These are phyloP conservation scores for Mucor indicus DNA, from an alignment of 371 early-diverging fungal species.

Conservation along the genomic window DNA sequence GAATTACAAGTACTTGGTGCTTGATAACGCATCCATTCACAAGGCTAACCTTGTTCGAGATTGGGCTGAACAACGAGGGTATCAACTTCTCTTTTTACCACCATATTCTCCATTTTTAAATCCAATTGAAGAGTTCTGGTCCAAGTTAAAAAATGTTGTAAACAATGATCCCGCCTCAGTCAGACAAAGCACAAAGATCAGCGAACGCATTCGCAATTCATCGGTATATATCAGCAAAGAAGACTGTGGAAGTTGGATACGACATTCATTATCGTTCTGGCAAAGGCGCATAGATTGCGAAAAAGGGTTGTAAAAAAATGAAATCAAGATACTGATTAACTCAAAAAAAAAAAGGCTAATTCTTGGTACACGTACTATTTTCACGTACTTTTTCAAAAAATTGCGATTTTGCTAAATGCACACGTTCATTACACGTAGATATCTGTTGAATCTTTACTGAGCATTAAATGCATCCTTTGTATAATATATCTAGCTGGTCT, in stretches of 20 bases:
- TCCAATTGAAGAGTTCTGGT: conserved; percentile 23
- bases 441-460: no score
- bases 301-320: conserved; percentile 5
- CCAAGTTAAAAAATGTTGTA: conserved; percentile 10
- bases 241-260: conserved; percentile 4
- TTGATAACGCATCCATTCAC: conserved; percentile 9
- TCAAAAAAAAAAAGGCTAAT: no score
- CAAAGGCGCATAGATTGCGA: conserved; percentile 4
- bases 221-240: conserved; percentile 2
- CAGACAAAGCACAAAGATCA: conserved; percentile 6
- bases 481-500: no score
- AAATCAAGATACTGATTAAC: no score
- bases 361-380: no score
- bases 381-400: no score
- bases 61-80: background rate
- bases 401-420: no score
- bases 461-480: no score
- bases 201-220: conserved; percentile 2
- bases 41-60: background rate
- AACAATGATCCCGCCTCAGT: conserved; percentile 4
- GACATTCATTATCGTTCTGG: conserved; percentile 4
- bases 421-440: no score
- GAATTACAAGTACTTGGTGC: conserved; percentile 6
- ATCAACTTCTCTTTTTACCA: conserved; percentile 6
- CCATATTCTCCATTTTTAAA: conserved; percentile 18